Conservation (phyloP, 2,329 filamentous ascomycete genomes). For the Alternaria viburni region DNA sequence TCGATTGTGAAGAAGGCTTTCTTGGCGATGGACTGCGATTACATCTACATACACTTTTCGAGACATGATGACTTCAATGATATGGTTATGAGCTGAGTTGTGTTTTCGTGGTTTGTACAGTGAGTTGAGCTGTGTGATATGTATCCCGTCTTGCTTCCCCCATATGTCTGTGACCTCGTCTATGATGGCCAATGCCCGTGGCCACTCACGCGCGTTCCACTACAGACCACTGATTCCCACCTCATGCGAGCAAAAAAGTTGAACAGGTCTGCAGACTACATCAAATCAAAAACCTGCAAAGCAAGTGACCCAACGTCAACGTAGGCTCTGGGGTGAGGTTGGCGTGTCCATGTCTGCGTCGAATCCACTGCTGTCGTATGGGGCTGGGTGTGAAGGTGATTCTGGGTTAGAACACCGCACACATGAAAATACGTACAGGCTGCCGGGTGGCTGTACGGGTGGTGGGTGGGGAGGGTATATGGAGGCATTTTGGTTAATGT, state of each 20-base stretch:
- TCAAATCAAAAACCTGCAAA: not conserved
- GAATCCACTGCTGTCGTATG: not conserved
- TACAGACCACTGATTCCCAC: not conserved
- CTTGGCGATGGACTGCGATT: constrained; percentile 6
- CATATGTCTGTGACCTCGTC: not conserved
- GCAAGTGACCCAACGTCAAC: not conserved
- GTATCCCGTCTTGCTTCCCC: not conserved
- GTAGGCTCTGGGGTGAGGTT: not conserved
- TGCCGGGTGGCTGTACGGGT: not conserved
- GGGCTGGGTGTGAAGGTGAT: not conserved
- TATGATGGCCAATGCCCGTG: not conserved
- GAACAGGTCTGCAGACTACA: not conserved
- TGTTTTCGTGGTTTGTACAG: not conserved
- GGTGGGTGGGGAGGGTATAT: not conserved
- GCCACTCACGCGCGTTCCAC: not conserved
- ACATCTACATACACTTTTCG: constrained; percentile 4
- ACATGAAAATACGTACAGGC: not conserved
- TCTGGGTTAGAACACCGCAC: not conserved
- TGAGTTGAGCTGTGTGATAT: not conserved
- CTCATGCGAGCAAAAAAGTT: not conserved
- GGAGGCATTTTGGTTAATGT: not conserved
- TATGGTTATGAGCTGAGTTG: not conserved
- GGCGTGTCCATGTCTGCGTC: not conserved
- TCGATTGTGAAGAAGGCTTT: constrained; percentile 1
- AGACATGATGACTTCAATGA: constrained; percentile 6